Base-by-base conservation (phyloP, 2,329 filamentous ascomycete species). In the Aspergillus calidoustus region DNA sequence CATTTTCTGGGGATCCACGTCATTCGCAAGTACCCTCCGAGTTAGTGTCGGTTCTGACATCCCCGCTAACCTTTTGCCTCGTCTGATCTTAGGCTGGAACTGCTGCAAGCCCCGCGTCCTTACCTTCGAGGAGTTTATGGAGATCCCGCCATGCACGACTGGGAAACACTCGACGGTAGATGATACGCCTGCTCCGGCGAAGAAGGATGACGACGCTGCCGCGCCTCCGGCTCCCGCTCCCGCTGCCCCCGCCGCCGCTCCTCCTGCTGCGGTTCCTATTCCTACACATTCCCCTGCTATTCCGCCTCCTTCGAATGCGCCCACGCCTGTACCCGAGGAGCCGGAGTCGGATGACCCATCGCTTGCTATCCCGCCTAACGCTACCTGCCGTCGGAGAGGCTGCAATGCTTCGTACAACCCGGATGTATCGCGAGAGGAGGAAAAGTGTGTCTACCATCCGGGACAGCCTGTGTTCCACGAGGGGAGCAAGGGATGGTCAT, bases 81-180 rank as follows among this genome's bases (percentile, higher is more conserved):
- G 38, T 58, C 30, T 7, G 46, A 43, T 44, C 31, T 49, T 72
- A 97, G 94, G 95, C 74, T 98, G 95, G 94, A 96, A 96, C 82
- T 99, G 95, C 83, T 99, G 95, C 86, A 98, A 97, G 81, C 90
- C 93, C 60, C 91, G 95, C 73, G 93, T 98, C 71, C 84, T 99
- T 71, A 97, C 93, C 62, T 99, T 99, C 76, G 95, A 99, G 80
- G 95, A 99, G 81, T 99, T 99, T 83, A 91, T 99, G 78, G 79
- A 84, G 63, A 98, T 99, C 71, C 83, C 91, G 54, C 94, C 95
- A 43, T 99, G 95, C 84, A 97, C 95, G 28, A 91, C 89, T 13
- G 95, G 95, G 72, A 93, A 89, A 72, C 95, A 99, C 82, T 95
- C 91, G 62, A 93, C 92, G 13, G 91, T 95, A 64, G 94, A 97